phyloP scores from a whole-genome alignment of 257 asterid genomes.

The Scutellaria barbata region DNA sequence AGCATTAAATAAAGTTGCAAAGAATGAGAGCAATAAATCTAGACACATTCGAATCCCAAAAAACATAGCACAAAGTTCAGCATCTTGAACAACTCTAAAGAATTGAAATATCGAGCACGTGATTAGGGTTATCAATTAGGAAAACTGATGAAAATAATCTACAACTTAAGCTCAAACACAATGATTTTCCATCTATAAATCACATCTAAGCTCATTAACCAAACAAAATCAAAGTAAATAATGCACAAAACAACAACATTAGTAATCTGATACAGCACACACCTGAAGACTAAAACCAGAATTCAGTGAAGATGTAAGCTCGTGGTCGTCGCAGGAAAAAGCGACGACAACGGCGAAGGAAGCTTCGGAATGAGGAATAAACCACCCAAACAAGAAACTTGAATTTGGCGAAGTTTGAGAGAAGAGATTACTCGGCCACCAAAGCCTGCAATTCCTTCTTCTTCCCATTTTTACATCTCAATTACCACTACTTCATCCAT shows the following conservation, averaged over 20 bases:
- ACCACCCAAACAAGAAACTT: constrained; percentile 81
- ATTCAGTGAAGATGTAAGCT: constrained; percentile 39
- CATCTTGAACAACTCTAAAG: background rate
- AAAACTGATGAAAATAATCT: background rate
- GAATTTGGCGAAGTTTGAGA: constrained; percentile 46
- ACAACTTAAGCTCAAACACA: constrained; percentile 18
- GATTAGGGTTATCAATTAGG: constrained; percentile 31
- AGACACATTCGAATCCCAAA: background rate
- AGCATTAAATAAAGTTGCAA: constrained; percentile 2
- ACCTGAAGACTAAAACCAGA: constrained; percentile 59
- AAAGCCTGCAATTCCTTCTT: constrained; percentile 73
- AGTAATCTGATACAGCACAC: constrained; percentile 8
- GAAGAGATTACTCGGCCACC: constrained; percentile 81
- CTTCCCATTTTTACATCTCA: constrained; percentile 41
- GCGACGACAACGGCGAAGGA: constrained; percentile 77
- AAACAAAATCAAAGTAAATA: background rate
- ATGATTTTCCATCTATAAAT: background rate
- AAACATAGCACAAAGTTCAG: background rate
- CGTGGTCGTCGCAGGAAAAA: constrained; percentile 53
- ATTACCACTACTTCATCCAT: constrained; percentile 19
- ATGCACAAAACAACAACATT: background rate
- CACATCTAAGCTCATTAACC: constrained; percentile 23
- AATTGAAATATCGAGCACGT: constrained; percentile 8
- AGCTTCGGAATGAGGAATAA: constrained; percentile 53
- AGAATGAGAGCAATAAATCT: background rate